These are phyloP conservation scores for Tylopilus plumbeoviolaceoides DNA, from an alignment of 768 basidiomycete genomes.

Conservation along the genomic window DNA sequence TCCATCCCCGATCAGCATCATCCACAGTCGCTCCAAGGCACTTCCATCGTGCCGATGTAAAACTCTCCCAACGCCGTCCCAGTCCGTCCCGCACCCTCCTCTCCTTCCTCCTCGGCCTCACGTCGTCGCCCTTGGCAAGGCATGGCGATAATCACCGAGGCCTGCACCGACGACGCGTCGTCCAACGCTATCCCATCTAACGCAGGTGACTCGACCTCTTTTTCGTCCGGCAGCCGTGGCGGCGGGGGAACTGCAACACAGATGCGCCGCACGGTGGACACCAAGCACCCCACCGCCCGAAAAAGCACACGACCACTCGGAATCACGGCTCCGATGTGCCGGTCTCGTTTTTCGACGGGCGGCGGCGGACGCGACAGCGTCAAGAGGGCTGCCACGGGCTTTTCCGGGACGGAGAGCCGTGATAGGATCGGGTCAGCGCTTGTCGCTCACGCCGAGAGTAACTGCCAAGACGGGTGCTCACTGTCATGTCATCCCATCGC, in stretches of 20 bases:
- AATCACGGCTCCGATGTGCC: background rate
- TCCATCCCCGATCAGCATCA: background rate
- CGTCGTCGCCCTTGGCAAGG: slow-evolving; percentile 22
- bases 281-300: background rate
- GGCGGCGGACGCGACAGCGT: background rate
- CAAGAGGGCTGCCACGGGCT: slow-evolving; percentile 27
- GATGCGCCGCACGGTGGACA: slow-evolving; percentile 4
- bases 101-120: background rate
- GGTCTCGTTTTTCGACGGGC: background rate
- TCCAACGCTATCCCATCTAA: slow-evolving; percentile 1
- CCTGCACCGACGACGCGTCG: slow-evolving; percentile 26
- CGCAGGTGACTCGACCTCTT: background rate
- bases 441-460: too few species aligned
- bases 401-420: background rate
- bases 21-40: slow-evolving; percentile 11
- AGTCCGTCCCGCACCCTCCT: background rate
- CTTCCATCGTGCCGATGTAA: slow-evolving; percentile 25
- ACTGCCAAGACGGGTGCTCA: slow-evolving; percentile 30
- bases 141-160: slow-evolving; percentile 42
- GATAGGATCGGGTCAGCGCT: slow-evolving; percentile 1
- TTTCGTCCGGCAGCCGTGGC: background rate
- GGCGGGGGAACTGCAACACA: background rate
- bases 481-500: slow-evolving; percentile 41
- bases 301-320: background rate
- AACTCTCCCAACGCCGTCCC: slow-evolving; percentile 34